These are phyloP conservation scores for Eutypella sp. DNA, from an alignment of 2,329 filamentous ascomycete species.

Conservation along the genomic window DNA sequence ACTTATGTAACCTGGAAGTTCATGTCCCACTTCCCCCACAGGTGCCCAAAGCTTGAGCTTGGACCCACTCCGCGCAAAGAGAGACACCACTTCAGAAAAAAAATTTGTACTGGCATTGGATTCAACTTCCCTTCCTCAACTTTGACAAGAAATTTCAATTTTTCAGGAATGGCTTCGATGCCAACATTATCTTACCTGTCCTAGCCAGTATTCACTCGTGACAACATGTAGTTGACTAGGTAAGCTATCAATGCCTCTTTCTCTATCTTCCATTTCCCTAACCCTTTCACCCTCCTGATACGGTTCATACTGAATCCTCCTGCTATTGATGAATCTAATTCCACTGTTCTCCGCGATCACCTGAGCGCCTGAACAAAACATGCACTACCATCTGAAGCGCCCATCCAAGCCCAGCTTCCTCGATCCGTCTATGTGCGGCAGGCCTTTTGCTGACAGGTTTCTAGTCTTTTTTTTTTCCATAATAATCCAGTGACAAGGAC, in stretches of 20 bases:
- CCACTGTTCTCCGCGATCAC: constrained; percentile 57
- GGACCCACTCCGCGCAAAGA: too few relatives aligned
- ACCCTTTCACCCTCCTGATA: constrained; percentile 5
- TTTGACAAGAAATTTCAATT: too few relatives aligned
- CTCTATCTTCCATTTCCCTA: constrained; percentile 1
- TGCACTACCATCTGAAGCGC: constrained; percentile 72
- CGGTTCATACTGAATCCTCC: too few relatives aligned
- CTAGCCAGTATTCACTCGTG: too few relatives aligned
- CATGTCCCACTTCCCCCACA: too few relatives aligned
- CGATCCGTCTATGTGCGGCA: constrained; percentile 1
- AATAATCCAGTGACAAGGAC: too few relatives aligned
- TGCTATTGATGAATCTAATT: constrained; percentile 49
- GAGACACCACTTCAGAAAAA: too few relatives aligned
- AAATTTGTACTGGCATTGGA: not conserved
- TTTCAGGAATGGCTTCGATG: not conserved
- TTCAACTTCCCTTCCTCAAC: too few relatives aligned
- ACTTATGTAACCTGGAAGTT: too few relatives aligned
- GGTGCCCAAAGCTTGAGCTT: too few relatives aligned
- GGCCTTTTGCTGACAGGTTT: not conserved
- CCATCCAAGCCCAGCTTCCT: constrained; percentile 12
- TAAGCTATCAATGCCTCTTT: constrained; percentile 3
- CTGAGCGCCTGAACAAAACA: constrained; percentile 63
- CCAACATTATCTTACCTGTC: not conserved
- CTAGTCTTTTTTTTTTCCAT: not conserved
- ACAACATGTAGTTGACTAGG: not conserved